Base-by-base conservation (phyloP, 805 yeast genomes). In the Pichia nakasei region DNA sequence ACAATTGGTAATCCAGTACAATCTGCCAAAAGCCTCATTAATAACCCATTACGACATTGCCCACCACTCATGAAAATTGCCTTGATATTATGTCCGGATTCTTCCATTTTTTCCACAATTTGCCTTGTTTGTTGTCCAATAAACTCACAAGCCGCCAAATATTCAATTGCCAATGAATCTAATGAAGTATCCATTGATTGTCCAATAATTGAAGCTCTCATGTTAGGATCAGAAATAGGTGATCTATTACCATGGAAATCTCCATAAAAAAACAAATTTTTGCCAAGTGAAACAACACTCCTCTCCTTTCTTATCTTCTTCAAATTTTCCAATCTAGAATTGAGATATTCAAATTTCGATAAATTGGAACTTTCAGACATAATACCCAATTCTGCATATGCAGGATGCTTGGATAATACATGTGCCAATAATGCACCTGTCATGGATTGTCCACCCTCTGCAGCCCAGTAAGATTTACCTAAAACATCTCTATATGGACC, bases 391-490 rank as follows among this genome's bases (percentile, higher is more conserved):
- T 85, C 87, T 2, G 77, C 68, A 53, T 80, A 79, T 0, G 97
- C 95, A 0, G 97, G 96, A 59, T 93, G 97, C 9, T 85, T 82
- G 12, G 85, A 72, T 48, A 93, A 64, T 15, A 91, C 91, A 62
- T 86, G 95, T 2, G 93, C 91, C 50, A 93, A 72, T 34, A 93
- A 73, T 26, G 94, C 96, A 53, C 98, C 98, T 2, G 98, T 93
- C 60, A 96, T 85, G 15, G 94, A 82, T 64, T 93, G 98, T n/a
- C 98, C 98, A 59, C 98, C 98, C 66, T 93, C 98, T 13, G 97
- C 96, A 51, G 89, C 72, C 97, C 97, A 93, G 57, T 71, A 82
- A 6, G 80, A 87, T 24, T 84, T 82, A n/a, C 94, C 84, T 69
- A 91, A 73, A 5, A 86, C 95, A 63, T 89, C 96, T 56, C 88